Percentiles rank a stretch among this genome's conserved stretches.
Conservation (phyloP, 1,284 basidiomycete species). For the Leccinum solheimii region DNA sequence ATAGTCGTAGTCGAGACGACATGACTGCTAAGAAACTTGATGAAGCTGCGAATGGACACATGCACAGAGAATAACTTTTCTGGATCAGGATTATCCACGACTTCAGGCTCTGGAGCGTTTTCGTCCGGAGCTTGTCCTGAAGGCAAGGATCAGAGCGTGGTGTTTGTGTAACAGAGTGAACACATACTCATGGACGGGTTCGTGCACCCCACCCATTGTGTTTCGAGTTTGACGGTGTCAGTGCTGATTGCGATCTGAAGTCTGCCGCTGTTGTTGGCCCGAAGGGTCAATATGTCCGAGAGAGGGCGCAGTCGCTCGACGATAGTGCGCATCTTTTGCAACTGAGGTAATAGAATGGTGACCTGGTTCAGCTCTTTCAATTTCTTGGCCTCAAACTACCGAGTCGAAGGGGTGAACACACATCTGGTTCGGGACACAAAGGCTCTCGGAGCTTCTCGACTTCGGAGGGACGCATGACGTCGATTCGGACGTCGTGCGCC, state of each 20-base stretch:
- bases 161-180: not conserved
- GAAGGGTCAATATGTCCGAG: constrained; percentile 72
- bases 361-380: constrained; percentile 52
- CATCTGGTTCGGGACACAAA: constrained; percentile 86
- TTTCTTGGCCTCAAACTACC: not conserved
- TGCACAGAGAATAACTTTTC: constrained; percentile 65
- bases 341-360: constrained; percentile 78
- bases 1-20: constrained; percentile 86
- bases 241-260: constrained; percentile 72
- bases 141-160: constrained; percentile 1
- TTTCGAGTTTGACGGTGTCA: constrained; percentile 72
- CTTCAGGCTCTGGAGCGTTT: constrained; percentile 37
- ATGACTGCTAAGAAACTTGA: constrained; percentile 83
- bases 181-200: constrained; percentile 67
- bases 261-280: constrained; percentile 63
- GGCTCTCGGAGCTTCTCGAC: constrained; percentile 78
- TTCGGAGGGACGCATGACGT: constrained; percentile 74
- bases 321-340: constrained; percentile 77
- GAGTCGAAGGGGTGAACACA: constrained; percentile 33
- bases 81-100: constrained; percentile 44
- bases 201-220: constrained; percentile 74
- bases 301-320: constrained; percentile 76
- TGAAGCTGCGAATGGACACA: constrained; percentile 73
- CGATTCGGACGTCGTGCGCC: constrained; percentile 73
- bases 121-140: constrained; percentile 34